Evolutionary conservation across 441 rosid species (phyloP), one percentile per base, ranked within the genome.

Genomic region (Lepidium campestre): DNA sequence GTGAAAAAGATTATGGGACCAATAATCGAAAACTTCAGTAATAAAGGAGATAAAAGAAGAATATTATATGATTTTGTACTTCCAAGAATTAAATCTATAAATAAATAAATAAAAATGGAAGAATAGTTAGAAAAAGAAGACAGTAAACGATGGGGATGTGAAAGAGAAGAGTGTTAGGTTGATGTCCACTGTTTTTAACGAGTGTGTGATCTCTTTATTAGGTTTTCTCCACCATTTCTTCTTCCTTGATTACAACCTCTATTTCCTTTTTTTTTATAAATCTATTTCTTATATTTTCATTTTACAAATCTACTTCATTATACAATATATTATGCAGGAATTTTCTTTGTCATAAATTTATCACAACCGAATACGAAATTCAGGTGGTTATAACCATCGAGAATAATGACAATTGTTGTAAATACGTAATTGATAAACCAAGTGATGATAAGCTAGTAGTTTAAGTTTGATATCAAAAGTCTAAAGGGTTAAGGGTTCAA

Each of bases 91-190:
- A 57, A 14, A 40, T 14, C n/a, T 22, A 20, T n/a, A 4, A 12
- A 10, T 10, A 27, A 47, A 11, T 10, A 7, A 10, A 31, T 41
- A 40, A 31, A 45, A 53, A 36, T 27, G 27, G 57, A 71, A 41
- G 58, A 29, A 61, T 44, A 27, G 5, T 36, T 17, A 5, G 32
- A 40, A 53, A 61, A 64, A 5, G 37, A 11, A 45, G 54, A 35
- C 61, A 70, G 68, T 35, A 23, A 62, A 64, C 49, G 47, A 71
- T 47, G 45, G 60, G 25, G 11, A 71, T 48, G 55, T 65, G 61
- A 65, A 72, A 37, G 36, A 49, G 48, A 31, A 40, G 47, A 71
- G 36, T 7, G 75, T 65, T 72, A 72, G 76, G 76, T 65, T 53
- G 66, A 58, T 39, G 42, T 57, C 71, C 76, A 65, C 35, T 72